These are phyloP conservation scores for Botryotinia convoluta DNA, from an alignment of 2,329 filamentous ascomycete species.

Conservation along the genomic window DNA sequence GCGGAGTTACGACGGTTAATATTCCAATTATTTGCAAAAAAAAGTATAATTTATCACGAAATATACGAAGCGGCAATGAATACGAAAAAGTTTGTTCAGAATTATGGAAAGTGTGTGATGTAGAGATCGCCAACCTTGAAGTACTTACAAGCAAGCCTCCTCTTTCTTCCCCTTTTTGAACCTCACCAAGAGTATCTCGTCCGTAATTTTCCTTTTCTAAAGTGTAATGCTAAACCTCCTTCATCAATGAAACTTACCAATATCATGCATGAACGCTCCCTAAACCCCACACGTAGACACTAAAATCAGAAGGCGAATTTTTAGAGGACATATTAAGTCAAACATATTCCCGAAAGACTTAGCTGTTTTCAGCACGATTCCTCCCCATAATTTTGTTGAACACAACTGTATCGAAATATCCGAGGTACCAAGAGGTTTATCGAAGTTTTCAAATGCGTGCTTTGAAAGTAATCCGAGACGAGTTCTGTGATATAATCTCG, in stretches of 20 bases:
- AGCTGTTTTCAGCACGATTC: conserved; percentile 28
- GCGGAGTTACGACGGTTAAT: neutral
- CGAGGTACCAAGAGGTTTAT: neutral
- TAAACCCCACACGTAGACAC: conserved; percentile 25
- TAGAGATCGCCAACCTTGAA: conserved; percentile 37
- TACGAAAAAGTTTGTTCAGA: conserved; percentile 7
- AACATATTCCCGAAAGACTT: conserved; percentile 33
- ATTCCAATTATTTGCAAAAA: neutral
- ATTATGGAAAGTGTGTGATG: conserved; percentile 24
- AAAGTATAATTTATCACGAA: conserved; percentile 8
- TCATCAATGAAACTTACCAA: conserved; percentile 27
- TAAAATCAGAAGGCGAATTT: conserved; percentile 28
- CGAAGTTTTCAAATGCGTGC: neutral
- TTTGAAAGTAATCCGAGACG: neutral
- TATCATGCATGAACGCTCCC: conserved; percentile 18
- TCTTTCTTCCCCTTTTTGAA: neutral
- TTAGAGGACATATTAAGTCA: conserved; percentile 25
- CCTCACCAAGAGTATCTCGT: neutral
- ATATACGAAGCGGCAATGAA: neutral
- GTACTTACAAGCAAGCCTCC: conserved; percentile 36
- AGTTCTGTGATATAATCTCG: neutral
- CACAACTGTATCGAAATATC: neutral
- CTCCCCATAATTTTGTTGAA: conserved; percentile 18
- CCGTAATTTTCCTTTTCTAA: conserved; percentile 9
- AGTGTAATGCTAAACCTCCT: neutral